Evolutionary conservation across 768 basidiomycete genomes (phyloP), one percentile per base, ranked within the genome.

Genomic region (Galerina sulciceps): DNA sequence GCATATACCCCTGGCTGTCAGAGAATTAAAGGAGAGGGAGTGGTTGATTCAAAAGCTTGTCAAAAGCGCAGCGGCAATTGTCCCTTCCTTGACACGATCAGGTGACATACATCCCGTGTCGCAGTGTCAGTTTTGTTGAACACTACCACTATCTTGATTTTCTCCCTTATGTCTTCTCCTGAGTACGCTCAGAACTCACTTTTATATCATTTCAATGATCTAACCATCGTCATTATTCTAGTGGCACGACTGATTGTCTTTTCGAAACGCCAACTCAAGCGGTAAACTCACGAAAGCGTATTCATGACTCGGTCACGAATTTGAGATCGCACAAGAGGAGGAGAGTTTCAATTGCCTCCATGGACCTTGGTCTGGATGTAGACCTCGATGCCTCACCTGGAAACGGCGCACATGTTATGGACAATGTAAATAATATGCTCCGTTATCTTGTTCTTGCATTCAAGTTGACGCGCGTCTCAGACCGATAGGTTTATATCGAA

Each of bases 401-500:
- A 13, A 38, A 42, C 22, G 51, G 55, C 53, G 22, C 54, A 49
- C 58, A 49, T 9, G 26, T 40, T 18, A 59, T 56, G 36, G 63
- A 63, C 43, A 65, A 53, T 6, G 66, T 66, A 53, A 22, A 65
- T 40, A n/a, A 35, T 44, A 23, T 38, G 3, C 23, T 6, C 6
- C 43, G 8, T 23, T 52, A 42, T 14, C 18, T 23, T 41, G n/a
- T 10, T 40, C 36, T 1, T 31, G 26, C 26, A 31, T 31, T 14
- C 22, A 5, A 15, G 23, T 36, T 36, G 22, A 53, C 14, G 14
- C 26, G 18, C 6, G 6, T 40, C 41, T 41, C 47, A 88, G 87
- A 77, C 81, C 40, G 87, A 89, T 62, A 79, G 88, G 44, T 89
- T 89, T 67, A 79, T 89, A 37, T 73, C 87, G 1, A 72, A 75